phyloP scores from a whole-genome alignment of 1,284 basidiomycete species.

The Irpex sp. region DNA sequence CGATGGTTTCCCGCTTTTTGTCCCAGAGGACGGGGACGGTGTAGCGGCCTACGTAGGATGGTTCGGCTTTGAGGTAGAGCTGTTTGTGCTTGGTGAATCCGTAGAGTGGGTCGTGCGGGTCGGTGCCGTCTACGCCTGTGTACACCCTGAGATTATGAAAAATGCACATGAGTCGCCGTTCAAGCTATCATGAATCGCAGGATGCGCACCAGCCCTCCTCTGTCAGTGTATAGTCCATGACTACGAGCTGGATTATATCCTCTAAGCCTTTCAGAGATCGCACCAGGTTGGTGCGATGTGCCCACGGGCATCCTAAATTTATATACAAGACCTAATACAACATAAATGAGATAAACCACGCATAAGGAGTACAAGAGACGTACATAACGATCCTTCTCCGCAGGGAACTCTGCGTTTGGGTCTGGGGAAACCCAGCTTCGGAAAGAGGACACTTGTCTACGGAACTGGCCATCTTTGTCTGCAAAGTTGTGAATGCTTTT shows the following conservation, averaged over 20 bases:
- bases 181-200: not conserved
- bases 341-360: slow-evolving; percentile 25
- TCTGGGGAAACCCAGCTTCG: slow-evolving; percentile 57
- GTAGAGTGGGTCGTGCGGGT: slow-evolving; percentile 73
- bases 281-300: slow-evolving; percentile 85
- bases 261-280: slow-evolving; percentile 92
- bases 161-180: not conserved
- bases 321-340: not conserved
- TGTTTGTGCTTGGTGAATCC: slow-evolving; percentile 63
- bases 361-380: not conserved
- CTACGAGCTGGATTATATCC: slow-evolving; percentile 49
- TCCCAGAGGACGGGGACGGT: slow-evolving; percentile 95
- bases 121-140: slow-evolving; percentile 66
- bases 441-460: slow-evolving; percentile 70
- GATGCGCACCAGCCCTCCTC: not conserved
- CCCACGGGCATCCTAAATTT: slow-evolving; percentile 60
- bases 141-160: slow-evolving; percentile 80
- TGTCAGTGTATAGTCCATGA: slow-evolving; percentile 40
- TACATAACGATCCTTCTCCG: slow-evolving; percentile 65
- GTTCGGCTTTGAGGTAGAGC: slow-evolving; percentile 79
- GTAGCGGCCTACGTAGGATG: slow-evolving; percentile 72
- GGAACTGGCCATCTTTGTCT: slow-evolving; percentile 76
- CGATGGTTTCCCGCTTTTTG: slow-evolving; percentile 85
- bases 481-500: slow-evolving; percentile 10
- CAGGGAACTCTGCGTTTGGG: slow-evolving; percentile 67